phyloP scores from a whole-genome alignment of 148 eudicot species.

The Persicaria maculosa region DNA sequence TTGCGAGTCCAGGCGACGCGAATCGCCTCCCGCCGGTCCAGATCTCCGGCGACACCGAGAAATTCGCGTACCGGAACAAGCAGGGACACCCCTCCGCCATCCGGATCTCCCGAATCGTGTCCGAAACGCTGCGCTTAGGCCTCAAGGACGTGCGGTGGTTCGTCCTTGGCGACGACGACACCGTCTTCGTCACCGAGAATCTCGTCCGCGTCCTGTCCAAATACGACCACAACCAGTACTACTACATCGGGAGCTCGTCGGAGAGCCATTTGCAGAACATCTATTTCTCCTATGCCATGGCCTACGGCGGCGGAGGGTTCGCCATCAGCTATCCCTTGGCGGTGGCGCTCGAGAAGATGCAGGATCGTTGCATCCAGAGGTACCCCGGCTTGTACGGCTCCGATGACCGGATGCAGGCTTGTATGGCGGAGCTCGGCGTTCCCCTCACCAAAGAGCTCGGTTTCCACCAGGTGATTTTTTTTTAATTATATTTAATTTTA shows the following conservation, averaged over 20 bases:
- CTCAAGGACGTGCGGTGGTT: slow-evolving; percentile 63
- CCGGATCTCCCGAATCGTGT: slow-evolving; percentile 69
- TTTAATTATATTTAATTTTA: neutral
- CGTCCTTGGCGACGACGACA: slow-evolving; percentile 86
- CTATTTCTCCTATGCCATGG: slow-evolving; percentile 80
- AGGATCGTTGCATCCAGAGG: slow-evolving; percentile 34
- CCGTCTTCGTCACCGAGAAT: slow-evolving; percentile 74
- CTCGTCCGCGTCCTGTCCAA: slow-evolving; percentile 49
- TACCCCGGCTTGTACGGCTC: slow-evolving; percentile 36
- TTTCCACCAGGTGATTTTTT: slow-evolving; percentile 27
- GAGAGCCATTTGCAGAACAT: slow-evolving; percentile 85
- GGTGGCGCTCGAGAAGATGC: slow-evolving; percentile 27
- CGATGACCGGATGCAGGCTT: slow-evolving; percentile 41
- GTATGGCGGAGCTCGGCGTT: slow-evolving; percentile 39
- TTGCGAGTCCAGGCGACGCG: slow-evolving; percentile 1
- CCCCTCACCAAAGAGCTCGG: slow-evolving; percentile 33
- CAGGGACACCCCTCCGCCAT: slow-evolving; percentile 89
- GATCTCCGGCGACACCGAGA: slow-evolving; percentile 59
- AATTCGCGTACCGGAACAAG: slow-evolving; percentile 45
- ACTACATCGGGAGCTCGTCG: slow-evolving; percentile 68
- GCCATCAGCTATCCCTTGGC: slow-evolving; percentile 49
- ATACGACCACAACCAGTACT: slow-evolving; percentile 64
- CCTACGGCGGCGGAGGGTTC: slow-evolving; percentile 91
- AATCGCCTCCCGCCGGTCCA: slow-evolving; percentile 35
- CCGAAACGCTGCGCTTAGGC: slow-evolving; percentile 59